Conservation (phyloP, 78 protist genomes). For the Dictyostelium brefeldianum region DNA sequence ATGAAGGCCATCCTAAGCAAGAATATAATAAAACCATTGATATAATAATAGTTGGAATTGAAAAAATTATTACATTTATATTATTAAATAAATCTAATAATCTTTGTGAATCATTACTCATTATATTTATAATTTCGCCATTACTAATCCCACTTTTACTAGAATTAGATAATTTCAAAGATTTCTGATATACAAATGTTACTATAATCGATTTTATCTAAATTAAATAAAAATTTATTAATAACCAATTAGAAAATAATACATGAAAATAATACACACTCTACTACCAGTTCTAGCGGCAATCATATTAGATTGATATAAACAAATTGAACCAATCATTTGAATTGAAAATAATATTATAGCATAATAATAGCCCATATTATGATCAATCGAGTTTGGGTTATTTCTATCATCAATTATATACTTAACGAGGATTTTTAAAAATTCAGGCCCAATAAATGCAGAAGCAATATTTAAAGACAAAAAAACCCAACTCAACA, state of each 20-base stretch:
- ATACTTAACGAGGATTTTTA: neutral
- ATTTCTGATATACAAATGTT: constrained; percentile 26
- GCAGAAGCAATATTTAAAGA: neutral
- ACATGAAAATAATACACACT: neutral
- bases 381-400: neutral
- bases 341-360: neutral
- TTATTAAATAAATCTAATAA: constrained; percentile 42
- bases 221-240: too few species aligned
- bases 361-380: constrained; percentile 43
- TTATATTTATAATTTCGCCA: constrained; percentile 88
- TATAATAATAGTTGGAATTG: constrained; percentile 59
- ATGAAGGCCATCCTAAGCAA: neutral
- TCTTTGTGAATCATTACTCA: constrained; percentile 87
- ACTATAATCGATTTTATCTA: constrained; percentile 50
- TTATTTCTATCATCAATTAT: neutral
- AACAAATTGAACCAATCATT: constrained; percentile 38
- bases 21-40: constrained; percentile 47
- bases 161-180: neutral
- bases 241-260: neutral
- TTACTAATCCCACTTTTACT: neutral
- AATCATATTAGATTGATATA: constrained; percentile 55
- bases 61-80: constrained; percentile 82
- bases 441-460: constrained; percentile 43
- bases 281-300: constrained; percentile 47
- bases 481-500: neutral